Evolutionary conservation across 2,329 filamentous ascomycete species (phyloP), one percentile per base, ranked within the genome.

Genomic region (Fusarium cicatricum): DNA sequence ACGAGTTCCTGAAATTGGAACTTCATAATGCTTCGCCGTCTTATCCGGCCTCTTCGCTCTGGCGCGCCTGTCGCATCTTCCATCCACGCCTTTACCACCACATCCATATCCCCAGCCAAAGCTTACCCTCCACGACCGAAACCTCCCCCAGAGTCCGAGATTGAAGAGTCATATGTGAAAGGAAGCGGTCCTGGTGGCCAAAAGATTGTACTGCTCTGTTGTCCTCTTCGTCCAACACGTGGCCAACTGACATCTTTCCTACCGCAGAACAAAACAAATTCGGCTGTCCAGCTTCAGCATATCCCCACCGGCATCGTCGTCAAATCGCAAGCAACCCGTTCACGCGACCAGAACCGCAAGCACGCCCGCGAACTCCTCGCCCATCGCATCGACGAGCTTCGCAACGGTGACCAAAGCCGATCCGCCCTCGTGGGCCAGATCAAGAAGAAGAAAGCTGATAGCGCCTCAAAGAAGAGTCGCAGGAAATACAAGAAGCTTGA

Each of bases 101-200:
- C 73, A 40, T 42, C 69, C n/a, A 23, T 64, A 42, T 36, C 55
- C 16, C 57, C 68, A 43, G 65, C 68, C 43, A 90, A 89, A 71
- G 83, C 61, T 54, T 73, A 96, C 70, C 93, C 94, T 1, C 88
- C 92, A 6, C 87, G 92, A 4, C 88, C 90, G 12, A 84, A 81
- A 57, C 82, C 87, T 11, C 85, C 95, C 16, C 82, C 87, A 11
- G 92, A 97, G 64, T 78, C 82, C 15, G 92, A 97, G 46, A 86
- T 98, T 64, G 87, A 89, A 52, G 91, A 97, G 70, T 84, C 83
- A 36, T 98, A 96, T 76, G 82, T 99, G 57, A 96, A 95, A 73
- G 95, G 95, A 67, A 90, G 86, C 66, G 95, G 95, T 2, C 94
- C 95, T 0, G 95, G 95, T 19, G 95, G 95, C 0, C 95, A 99